phyloP scores from a whole-genome alignment of 306 rosid species.

The Quercus wislizeni region DNA sequence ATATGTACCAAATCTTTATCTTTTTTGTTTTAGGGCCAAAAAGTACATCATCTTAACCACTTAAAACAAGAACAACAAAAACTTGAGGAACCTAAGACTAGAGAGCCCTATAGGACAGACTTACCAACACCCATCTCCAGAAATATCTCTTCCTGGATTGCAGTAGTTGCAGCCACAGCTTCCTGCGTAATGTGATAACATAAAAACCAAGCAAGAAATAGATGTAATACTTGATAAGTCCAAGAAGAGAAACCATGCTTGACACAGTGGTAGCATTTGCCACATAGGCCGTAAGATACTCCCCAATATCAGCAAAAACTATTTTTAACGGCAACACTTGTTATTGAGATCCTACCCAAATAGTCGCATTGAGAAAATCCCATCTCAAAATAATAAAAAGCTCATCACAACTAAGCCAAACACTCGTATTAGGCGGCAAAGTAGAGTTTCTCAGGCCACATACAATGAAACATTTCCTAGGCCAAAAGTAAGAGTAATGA shows the following conservation, averaged over 20 bases:
- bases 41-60: background rate
- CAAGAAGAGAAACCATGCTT: background rate
- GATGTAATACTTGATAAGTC: background rate
- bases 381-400: background rate
- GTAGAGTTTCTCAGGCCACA: background rate
- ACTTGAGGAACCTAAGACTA: background rate
- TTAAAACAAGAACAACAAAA: background rate
- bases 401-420: background rate
- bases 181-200: conserved; percentile 48
- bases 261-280: background rate
- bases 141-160: conserved; percentile 82
- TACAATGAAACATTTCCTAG: background rate
- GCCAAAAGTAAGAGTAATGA: background rate
- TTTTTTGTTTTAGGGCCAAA: background rate
- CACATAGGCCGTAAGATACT: background rate
- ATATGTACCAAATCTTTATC: background rate
- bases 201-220: conserved; percentile 9
- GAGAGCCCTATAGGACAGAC: conserved; percentile 15
- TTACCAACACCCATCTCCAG: conserved; percentile 83
- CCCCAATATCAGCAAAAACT: background rate
- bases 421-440: background rate
- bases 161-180: conserved; percentile 85
- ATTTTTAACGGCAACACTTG: background rate
- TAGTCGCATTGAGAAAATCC: background rate
- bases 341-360: background rate